phyloP scores from a whole-genome alignment of 2,329 filamentous ascomycete genomes.

The Domatiomyces catenatus region DNA sequence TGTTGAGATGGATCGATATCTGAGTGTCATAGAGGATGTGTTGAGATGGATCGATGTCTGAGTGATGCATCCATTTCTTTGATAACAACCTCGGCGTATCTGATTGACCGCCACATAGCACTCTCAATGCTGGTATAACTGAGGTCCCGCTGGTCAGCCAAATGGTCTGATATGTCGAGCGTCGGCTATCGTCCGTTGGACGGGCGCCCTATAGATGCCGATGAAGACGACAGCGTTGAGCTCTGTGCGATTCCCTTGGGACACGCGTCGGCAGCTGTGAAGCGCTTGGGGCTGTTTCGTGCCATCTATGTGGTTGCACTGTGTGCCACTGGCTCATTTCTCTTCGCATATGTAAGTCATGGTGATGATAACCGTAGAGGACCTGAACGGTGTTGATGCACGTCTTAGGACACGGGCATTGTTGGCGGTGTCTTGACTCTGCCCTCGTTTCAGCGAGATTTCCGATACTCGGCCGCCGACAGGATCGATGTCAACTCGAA shows the following conservation, averaged over 20 bases:
- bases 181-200: not conserved
- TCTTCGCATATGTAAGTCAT: slow-evolving; percentile 23
- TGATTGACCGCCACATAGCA: too few species aligned
- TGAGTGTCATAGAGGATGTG: too few species aligned
- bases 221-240: not conserved
- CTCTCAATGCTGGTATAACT: too few species aligned
- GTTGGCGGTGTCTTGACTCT: slow-evolving; percentile 34
- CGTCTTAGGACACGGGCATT: slow-evolving; percentile 24
- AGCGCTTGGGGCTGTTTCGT: slow-evolving; percentile 22
- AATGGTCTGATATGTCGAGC: not conserved
- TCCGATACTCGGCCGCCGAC: slow-evolving; percentile 26
- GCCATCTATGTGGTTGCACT: slow-evolving; percentile 24
- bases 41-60: too few species aligned
- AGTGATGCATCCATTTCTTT: too few species aligned
- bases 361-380: not conserved
- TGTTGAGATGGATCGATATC: too few species aligned
- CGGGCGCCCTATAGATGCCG: not conserved
- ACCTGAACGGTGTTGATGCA: not conserved
- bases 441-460: slow-evolving; percentile 29
- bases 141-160: too few species aligned
- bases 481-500: slow-evolving; percentile 32
- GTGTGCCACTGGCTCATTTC: slow-evolving; percentile 26
- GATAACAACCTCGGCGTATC: too few species aligned
- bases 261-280: slow-evolving; percentile 18
- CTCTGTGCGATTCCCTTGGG: not conserved